Evolutionary conservation across 2,329 filamentous ascomycete genomes (phyloP).

Genomic region (Pleoardoris graminearum): DNA sequence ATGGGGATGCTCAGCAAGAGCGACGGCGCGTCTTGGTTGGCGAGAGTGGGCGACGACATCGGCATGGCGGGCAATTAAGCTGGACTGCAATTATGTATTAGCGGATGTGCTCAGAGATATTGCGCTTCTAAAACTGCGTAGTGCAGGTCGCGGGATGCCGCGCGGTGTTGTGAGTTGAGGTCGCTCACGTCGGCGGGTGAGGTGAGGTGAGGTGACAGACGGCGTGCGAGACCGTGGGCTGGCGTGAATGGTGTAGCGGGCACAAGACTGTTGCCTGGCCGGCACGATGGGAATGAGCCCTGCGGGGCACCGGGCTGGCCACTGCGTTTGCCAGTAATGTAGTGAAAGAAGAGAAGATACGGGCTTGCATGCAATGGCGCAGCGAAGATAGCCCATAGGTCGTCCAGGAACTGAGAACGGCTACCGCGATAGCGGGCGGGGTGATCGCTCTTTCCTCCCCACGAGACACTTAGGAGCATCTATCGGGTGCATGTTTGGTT

Average conservation of each 20-base stretch:
- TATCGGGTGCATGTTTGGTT: too few relatives aligned
- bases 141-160: not conserved
- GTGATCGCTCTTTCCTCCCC: too few relatives aligned
- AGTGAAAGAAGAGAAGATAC: not conserved
- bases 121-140: not conserved
- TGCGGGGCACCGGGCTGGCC: constrained; percentile 14
- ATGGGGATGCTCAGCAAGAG: constrained; percentile 32
- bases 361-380: too few relatives aligned
- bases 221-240: too few relatives aligned
- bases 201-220: not conserved
- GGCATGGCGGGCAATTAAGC: not conserved
- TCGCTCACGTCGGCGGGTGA: not conserved
- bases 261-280: constrained; percentile 22
- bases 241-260: not conserved
- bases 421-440: too few relatives aligned
- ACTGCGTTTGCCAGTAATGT: constrained; percentile 8
- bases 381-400: too few relatives aligned
- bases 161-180: not conserved
- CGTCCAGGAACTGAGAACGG: too few relatives aligned
- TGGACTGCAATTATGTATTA: not conserved
- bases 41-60: constrained; percentile 15
- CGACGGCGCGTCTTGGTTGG: not conserved
- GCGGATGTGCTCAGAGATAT: not conserved
- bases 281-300: constrained; percentile 16
- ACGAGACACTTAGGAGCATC: too few relatives aligned